Evolutionary conservation across 1,139 yeast genomes (phyloP), one percentile per base, ranked within the genome.

Genomic region (Meyerozyma carpophila): DNA sequence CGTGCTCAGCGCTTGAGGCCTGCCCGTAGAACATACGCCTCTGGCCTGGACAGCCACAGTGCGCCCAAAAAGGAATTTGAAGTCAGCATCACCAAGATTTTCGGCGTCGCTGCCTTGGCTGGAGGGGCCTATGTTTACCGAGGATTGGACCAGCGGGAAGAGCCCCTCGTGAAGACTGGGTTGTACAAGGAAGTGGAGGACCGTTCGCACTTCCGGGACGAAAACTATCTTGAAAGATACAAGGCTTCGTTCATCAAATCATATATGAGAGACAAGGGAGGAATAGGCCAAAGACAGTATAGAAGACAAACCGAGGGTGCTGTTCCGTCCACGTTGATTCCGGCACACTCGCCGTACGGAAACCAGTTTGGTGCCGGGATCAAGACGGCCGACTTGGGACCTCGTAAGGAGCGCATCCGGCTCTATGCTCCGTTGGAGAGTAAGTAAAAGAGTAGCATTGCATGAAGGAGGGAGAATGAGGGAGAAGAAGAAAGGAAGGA

Each of bases 211-310:
- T 58, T 62, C 53, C 66, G 77, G 63, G 65, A 61, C 48, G 73
- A 67, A 48, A 65, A 61, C 49, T 68, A 62, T 56, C 58, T 61
- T 43, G 65, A 63, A 48, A 63, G 70, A 53, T 70, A 70, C 59
- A 68, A 71, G 54, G 56, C 66, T 13, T 70, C 75, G 14, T 70
- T 71, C 55, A 61, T 71, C 49, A 70, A 69, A 56, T 62, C 62
- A n/a, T 67, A 62, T 49, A 70, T 69, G 43, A 68, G 67, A 57
- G 78, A 73, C 53, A 72, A 70, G 56, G 77, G 77, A 41, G 77
- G 77, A 41, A 61, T 70, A 54, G 77, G 76, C 44, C 74, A 66
- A 56, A 67, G 61, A 50, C 73, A 68, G 50, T 66, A 62, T 53
- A 68, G 71, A 55, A 64, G 68, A 58, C 50, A 57, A 43, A 53